Evolutionary conservation across 2,329 filamentous ascomycete species (phyloP), one percentile per base, ranked within the genome.

Genomic region (Sclerotinia borealis): DNA sequence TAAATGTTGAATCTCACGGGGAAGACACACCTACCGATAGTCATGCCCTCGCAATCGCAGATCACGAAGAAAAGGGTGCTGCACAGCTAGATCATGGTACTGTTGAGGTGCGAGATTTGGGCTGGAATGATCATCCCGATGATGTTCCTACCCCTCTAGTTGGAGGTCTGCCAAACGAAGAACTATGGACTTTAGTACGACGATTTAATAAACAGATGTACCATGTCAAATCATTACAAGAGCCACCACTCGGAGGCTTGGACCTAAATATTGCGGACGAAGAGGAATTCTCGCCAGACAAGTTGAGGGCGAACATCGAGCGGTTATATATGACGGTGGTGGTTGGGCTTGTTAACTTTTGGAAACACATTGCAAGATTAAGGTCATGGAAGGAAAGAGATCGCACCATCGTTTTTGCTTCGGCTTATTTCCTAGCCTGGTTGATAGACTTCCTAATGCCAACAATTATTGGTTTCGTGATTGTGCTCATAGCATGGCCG

Each of bases 211-310:
- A 87, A 79, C 83, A 85, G 76, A 77, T 84, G 59, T 84, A 84
- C 67, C 78, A 84, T 76, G 89, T 95, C 69, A 91, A 90, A 73
- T 85, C 88, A 34, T 84, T 87, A 10, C 69, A 75, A 0, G 70
- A 76, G 31, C 77, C 81, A 76, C 84, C 9, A 1, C 81, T 89
- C 1, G 89, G 88, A 7, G 85, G 86, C 17, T 78, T 96, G 43
- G 91, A 96, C 74, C 81, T 96, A 64, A 91, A 92, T 69, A 88
- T 91, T 63, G 87, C 90, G 5, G 88, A 92, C 45, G 87, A 93
- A 61, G 91, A 95, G 68, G 89, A 93, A 63, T 95, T 95, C 74
- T 91, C 89, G 0, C 91, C 91, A 0, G 91, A 95, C 71, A 95
- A 95, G 76, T 78, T 96, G 50, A 83, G 91, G 13, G 85, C 87